phyloP scores from a whole-genome alignment of 257 asterid genomes.

The Eucommia ulmoides region DNA sequence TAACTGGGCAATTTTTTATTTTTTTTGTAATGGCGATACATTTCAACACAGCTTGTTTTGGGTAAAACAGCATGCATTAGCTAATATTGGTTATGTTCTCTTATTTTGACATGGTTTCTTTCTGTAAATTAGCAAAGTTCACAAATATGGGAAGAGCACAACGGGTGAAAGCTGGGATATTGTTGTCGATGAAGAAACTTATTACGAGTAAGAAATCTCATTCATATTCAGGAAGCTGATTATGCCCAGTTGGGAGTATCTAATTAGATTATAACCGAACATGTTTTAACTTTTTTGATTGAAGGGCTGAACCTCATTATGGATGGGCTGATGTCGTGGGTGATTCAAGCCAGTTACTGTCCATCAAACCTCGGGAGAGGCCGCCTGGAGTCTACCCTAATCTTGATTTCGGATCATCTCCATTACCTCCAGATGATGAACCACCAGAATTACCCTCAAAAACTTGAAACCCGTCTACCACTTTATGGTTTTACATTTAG shows the following conservation, averaged over 20 bases:
- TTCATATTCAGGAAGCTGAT: background rate
- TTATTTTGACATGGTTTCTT: too few relatives aligned
- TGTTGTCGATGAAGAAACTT: conserved; percentile 88
- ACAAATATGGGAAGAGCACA: conserved; percentile 93
- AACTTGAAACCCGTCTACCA: too few relatives aligned
- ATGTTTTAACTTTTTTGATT: conserved; percentile 6
- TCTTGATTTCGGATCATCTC: conserved; percentile 60
- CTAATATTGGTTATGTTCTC: too few relatives aligned
- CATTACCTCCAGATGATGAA: conserved; percentile 25
- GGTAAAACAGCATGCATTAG: too few relatives aligned
- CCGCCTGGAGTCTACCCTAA: conserved; percentile 84
- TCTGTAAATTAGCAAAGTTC: conserved; percentile 71
- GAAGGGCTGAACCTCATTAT: conserved; percentile 96
- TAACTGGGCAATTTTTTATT: background rate
- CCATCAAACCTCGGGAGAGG: conserved; percentile 74
- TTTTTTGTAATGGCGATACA: too few relatives aligned
- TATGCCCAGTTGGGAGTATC: too few relatives aligned
- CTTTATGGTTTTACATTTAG: too few relatives aligned
- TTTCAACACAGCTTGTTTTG: too few relatives aligned
- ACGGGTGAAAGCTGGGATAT: conserved; percentile 99
- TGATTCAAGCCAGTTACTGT: conserved; percentile 76
- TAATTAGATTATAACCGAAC: too few relatives aligned
- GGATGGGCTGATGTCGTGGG: conserved; percentile 99
- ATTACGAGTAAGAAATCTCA: conserved; percentile 57
- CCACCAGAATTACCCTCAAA: conserved; percentile 23